Conservation (phyloP, 306 rosid species). For the Cotoneaster glaucophyllus region DNA sequence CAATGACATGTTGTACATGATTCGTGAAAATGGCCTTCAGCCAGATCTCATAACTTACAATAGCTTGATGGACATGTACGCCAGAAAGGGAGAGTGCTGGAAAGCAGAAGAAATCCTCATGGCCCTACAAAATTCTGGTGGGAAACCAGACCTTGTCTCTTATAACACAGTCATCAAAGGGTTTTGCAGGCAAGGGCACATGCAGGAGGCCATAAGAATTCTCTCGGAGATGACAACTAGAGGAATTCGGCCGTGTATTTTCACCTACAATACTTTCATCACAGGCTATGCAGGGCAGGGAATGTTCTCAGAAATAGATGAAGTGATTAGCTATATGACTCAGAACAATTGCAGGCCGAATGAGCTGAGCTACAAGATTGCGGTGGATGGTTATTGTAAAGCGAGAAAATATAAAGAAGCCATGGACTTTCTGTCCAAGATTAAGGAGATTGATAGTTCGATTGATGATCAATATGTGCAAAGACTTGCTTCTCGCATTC, state of each 20-base stretch:
- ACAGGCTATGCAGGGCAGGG: slow-evolving; percentile 60
- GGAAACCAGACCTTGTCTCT: slow-evolving; percentile 73
- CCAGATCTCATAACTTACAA: slow-evolving; percentile 81
- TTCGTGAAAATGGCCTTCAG: slow-evolving; percentile 48
- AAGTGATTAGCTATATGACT: slow-evolving; percentile 79
- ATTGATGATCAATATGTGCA: slow-evolving; percentile 45
- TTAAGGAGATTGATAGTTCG: slow-evolving; percentile 49
- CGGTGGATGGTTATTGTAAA: slow-evolving; percentile 74
- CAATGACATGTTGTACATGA: slow-evolving; percentile 59
- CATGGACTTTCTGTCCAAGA: slow-evolving; percentile 58
- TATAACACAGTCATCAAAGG: slow-evolving; percentile 84
- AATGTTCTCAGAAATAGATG: slow-evolving; percentile 68
- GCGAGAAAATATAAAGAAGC: slow-evolving; percentile 63
- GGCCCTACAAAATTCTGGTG: slow-evolving; percentile 53
- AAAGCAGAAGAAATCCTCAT: slow-evolving; percentile 85
- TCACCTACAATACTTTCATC: slow-evolving; percentile 88
- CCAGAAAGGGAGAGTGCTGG: slow-evolving; percentile 77
- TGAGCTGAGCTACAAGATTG: slow-evolving; percentile 84
- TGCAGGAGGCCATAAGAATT: slow-evolving; percentile 82
- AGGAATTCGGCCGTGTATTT: slow-evolving; percentile 74
- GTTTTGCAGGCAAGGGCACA: slow-evolving; percentile 78
- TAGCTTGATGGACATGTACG: slow-evolving; percentile 82
- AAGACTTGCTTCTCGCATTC: slow-evolving; percentile 61
- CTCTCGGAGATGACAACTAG: slow-evolving; percentile 67
- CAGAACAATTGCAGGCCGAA: slow-evolving; percentile 71